Evolutionary conservation across 2,329 filamentous ascomycete species (phyloP).

Genomic region (Beauveria bassiana): DNA sequence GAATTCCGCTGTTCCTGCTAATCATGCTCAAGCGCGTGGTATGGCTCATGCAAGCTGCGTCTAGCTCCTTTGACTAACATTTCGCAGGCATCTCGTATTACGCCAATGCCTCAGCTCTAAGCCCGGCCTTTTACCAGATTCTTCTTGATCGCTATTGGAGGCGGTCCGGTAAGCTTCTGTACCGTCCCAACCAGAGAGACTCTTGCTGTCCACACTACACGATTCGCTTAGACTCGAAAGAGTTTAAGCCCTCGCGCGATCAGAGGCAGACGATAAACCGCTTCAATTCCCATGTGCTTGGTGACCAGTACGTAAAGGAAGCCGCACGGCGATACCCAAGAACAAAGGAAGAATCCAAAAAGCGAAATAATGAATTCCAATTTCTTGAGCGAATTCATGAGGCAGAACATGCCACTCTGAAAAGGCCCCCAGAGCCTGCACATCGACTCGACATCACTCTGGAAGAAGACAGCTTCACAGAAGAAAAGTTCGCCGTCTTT

Average conservation of each 20-base stretch:
- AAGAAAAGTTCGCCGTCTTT: constrained; percentile 68
- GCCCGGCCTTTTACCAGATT: constrained; percentile 59
- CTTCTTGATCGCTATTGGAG: constrained; percentile 73
- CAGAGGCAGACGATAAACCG: constrained; percentile 70
- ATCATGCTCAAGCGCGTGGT: background rate
- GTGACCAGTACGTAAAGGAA: constrained; percentile 58
- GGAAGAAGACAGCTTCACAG: constrained; percentile 61
- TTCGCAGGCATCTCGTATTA: constrained; percentile 65
- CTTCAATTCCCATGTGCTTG: constrained; percentile 65
- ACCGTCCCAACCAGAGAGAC: constrained; percentile 67
- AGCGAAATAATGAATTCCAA: constrained; percentile 60
- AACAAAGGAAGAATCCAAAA: constrained; percentile 57
- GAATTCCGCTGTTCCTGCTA: background rate
- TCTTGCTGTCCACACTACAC: constrained; percentile 93
- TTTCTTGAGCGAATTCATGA: constrained; percentile 62
- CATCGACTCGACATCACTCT: constrained; percentile 63
- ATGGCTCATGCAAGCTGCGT: background rate
- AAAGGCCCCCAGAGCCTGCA: constrained; percentile 53
- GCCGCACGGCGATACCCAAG: constrained; percentile 57
- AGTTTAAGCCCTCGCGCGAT: constrained; percentile 60
- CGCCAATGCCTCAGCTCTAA: constrained; percentile 52
- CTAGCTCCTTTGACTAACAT: background rate
- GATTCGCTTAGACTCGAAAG: constrained; percentile 59
- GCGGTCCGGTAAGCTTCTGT: constrained; percentile 62
- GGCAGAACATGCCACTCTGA: constrained; percentile 48